Evolutionary conservation across 2,329 filamentous ascomycete species (phyloP), one percentile per base, ranked within the genome.

Genomic region (Pyricularia pennisetigena): DNA sequence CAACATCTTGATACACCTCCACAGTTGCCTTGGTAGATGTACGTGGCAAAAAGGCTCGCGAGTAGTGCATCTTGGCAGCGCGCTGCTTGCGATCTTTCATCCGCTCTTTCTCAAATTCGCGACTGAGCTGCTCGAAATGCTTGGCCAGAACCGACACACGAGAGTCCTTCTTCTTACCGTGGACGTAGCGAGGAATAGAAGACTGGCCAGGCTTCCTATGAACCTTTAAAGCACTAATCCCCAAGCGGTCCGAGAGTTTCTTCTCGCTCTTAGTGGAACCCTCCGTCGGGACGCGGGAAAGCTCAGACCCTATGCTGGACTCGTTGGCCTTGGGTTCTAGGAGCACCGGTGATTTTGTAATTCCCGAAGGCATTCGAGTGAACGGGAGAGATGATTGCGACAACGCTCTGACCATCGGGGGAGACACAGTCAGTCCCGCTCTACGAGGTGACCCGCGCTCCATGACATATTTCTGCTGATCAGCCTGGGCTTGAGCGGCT

Each of bases 21-120:
- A 99, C 94, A 70, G 96, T 94, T 7, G 95, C 94, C 74, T 94
- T 95, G n/a, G 94, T 96, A 23, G 93, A 94, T 59, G 93, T 92
- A 71, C 95, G 87, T 24, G 95, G 94, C 26, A 88, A 79, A 76
- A 94, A 94, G 0, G 93, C 92, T 70, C 94, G 87, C 16, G 92
- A 92, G 76, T 86, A 83, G 62, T 84, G 82, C 75, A 90, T 88
- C 74, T 89, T 93, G 64, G 92, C 91, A 29, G 92, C 91, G 69
- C 92, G 84, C 76, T 93, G 90, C 73, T 90, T 90, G 71, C 92
- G 88, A 76, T 98, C 94, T 65, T 91, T 90, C 72, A 96, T 86
- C 63, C 95, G 87, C 78, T 99, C 94, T 74, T 94, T 97, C 75
- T 97, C 93, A 72, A 99, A 99, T 75, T 99, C 96, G 28, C 94